Conservation (phyloP, 768 basidiomycete species). For the Tulasnella calospora region DNA sequence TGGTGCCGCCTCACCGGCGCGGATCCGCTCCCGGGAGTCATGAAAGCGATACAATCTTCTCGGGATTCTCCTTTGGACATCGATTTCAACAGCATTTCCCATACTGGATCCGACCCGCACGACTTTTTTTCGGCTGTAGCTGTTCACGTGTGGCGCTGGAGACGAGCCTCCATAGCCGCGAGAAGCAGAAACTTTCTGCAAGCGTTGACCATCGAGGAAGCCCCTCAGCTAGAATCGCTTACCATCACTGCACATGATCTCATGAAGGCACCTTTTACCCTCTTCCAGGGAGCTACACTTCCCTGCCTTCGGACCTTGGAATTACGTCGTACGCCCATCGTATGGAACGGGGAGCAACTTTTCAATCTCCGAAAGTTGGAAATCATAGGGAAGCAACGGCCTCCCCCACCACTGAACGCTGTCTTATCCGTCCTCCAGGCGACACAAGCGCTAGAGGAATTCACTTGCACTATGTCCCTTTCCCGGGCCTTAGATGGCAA, state of each 20-base stretch:
- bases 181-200: not conserved
- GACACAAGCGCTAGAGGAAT: too few relatives aligned
- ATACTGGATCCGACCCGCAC: not conserved
- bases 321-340: not conserved
- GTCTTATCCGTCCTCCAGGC: not conserved
- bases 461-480: too few relatives aligned
- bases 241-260: accelerated
- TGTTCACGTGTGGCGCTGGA: not conserved
- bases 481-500: too few relatives aligned
- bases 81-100: not conserved
- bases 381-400: not conserved
- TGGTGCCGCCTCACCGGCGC: not conserved
- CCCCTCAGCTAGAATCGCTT: not conserved
- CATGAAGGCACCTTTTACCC: not conserved
- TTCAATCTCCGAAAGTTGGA: not conserved
- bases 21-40: not conserved
- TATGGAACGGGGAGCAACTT: not conserved
- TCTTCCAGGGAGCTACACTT: not conserved
- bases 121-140: not conserved
- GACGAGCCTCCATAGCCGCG: not conserved
- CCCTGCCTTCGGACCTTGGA: not conserved
- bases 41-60: not conserved
- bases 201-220: not conserved
- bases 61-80: not conserved
- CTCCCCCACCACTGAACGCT: not conserved